Percentiles rank a stretch among this genome's conserved stretches.
These are phyloP conservation scores for Paraphoma sp. DNA, from an alignment of 2,329 filamentous ascomycete species.

Conservation along the genomic window DNA sequence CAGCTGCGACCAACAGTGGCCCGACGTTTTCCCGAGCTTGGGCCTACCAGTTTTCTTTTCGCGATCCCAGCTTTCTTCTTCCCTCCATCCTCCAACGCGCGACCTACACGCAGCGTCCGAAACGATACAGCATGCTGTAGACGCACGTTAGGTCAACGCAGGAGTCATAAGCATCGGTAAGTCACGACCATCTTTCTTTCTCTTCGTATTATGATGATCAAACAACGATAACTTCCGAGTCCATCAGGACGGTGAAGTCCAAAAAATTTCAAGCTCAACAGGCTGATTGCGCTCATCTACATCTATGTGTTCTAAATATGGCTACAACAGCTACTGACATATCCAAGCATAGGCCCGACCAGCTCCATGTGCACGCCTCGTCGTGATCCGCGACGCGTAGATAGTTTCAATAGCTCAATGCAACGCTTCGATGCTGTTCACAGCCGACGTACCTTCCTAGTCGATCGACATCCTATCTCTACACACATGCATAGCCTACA, in stretches of 20 bases:
- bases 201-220: slow-evolving; percentile 40
- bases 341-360: slow-evolving; percentile 1
- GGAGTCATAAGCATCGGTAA: not conserved
- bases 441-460: not conserved
- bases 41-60: slow-evolving; percentile 17
- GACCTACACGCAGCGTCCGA: slow-evolving; percentile 1
- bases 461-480: too few species aligned
- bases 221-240: slow-evolving; percentile 45
- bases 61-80: slow-evolving; percentile 3
- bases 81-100: slow-evolving; percentile 1
- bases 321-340: slow-evolving; percentile 18
- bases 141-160: too few species aligned
- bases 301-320: slow-evolving; percentile 4
- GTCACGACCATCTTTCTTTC: not conserved
- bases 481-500: slow-evolving; percentile 31
- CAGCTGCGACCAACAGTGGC: slow-evolving; percentile 22
- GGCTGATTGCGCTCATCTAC: slow-evolving; percentile 50
- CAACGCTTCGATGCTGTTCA: too few species aligned
- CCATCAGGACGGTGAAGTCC: slow-evolving; percentile 43
- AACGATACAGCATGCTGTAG: not conserved
- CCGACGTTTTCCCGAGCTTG: slow-evolving; percentile 23
- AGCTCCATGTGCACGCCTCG: not conserved
- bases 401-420: slow-evolving; percentile 1
- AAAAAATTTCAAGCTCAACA: slow-evolving; percentile 62
- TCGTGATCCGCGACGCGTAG: slow-evolving; percentile 1